Evolutionary conservation across 345 rosid species (phyloP).

Genomic region (Pelargonium nanum): DNA sequence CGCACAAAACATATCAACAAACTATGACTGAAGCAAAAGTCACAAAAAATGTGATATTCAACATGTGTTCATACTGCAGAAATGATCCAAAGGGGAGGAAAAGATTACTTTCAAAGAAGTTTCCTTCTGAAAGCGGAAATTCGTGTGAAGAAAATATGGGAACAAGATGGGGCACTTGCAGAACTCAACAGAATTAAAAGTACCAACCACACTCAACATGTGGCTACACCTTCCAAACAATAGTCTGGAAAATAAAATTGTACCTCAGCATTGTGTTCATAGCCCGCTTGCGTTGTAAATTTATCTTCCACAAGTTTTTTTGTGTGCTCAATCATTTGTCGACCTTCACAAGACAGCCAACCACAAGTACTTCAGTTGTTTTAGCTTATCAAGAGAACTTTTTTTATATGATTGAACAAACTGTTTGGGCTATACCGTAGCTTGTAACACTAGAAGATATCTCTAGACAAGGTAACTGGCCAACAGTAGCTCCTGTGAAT

Average conservation of each 20-base stretch:
- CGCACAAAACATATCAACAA: too few species aligned
- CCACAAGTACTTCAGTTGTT: too few species aligned
- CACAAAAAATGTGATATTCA: not conserved
- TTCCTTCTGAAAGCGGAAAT: too few species aligned
- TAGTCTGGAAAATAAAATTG: constrained; percentile 2
- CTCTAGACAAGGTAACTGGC: constrained; percentile 87
- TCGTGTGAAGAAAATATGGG: not conserved
- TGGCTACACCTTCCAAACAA: not conserved
- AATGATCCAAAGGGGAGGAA: too few species aligned
- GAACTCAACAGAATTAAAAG: too few species aligned
- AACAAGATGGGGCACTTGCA: constrained; percentile 1
- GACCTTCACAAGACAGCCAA: constrained; percentile 46
- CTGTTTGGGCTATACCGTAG: constrained; percentile 52
- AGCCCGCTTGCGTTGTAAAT: constrained; percentile 63
- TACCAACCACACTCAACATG: too few species aligned
- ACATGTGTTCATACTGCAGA: too few species aligned
- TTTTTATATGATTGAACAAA: not conserved
- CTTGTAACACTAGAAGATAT: constrained; percentile 98
- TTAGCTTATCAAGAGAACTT: too few species aligned
- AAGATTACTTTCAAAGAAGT: not conserved
- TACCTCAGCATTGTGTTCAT: constrained; percentile 88
- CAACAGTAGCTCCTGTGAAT: constrained; percentile 92
- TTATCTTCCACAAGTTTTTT: constrained; percentile 82
- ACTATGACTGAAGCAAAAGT: too few species aligned
- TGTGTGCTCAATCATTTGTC: constrained; percentile 97